Evolutionary conservation across 305 asterid species (phyloP), one percentile per base, ranked within the genome.

Genomic region (Caryopteris hybrid): DNA sequence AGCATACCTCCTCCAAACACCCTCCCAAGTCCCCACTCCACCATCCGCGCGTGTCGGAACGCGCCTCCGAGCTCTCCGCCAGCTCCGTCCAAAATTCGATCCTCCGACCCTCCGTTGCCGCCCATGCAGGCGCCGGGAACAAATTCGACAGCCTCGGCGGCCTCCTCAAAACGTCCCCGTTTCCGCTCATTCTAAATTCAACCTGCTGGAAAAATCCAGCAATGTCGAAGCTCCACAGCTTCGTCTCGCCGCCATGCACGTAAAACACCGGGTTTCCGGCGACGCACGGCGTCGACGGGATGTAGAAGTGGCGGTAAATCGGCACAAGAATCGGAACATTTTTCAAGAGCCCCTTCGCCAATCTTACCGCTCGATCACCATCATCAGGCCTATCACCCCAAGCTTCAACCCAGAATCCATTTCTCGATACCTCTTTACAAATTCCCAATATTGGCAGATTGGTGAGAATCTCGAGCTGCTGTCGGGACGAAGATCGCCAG

Each of bases 241-340:
- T 76, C 61, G 87, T 81, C 22, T 79, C 88, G 22, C 80, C 85
- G 0, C 87, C 86, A 34, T 79, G 75, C 76, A 89, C 95, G 84
- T 86, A 83, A 57, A 91, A 91, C 9, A 94, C 84, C 6, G 97
- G 97, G 50, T 94, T 94, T 2, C 99, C 97, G 8, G 96, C 88
- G 65, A 79, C 42, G 73, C 76, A 69, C 53, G 97, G 99, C 42
- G 70, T 20, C 29, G 84, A 45, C 7, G 97, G 84, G 9, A 94
- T 79, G 72, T 91, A 91, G 63, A 88, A 91, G 13, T 81, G 34
- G 62, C 81, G 76, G 52, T 76, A 94, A 43, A 94, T 71, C 29
- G 96, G 99, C 13, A 94, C 85, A 0, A 94, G 88, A 69, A 62
- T 22, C 38, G 99, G 99, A 0, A 79, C 78, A 0, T 39, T 65